A percentile compares a stretch with the other conserved stretches of the same genome.
Evolutionary conservation across 306 rosid species (phyloP).

Genomic region (Acmispon strigosus): DNA sequence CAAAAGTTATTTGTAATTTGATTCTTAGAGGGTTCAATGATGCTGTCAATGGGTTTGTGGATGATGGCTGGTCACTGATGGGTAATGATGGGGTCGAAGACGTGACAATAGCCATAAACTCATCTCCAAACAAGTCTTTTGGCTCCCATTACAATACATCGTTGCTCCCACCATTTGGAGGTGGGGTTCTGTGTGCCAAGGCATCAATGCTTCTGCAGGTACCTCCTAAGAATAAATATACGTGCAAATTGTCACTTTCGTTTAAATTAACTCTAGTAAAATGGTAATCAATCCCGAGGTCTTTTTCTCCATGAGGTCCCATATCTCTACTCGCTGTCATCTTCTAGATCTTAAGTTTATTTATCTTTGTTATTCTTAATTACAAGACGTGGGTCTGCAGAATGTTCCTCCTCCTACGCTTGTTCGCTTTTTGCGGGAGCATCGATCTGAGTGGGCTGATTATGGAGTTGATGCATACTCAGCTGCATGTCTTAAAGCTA

Average conservation of each 20-base stretch:
- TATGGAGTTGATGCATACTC: slow-evolving; percentile 84
- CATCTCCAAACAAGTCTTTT: slow-evolving; percentile 50
- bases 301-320: neutral
- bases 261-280: neutral
- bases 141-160: slow-evolving; percentile 56
- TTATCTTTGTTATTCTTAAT: neutral
- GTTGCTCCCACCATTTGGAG: slow-evolving; percentile 59
- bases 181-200: slow-evolving; percentile 77
- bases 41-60: slow-evolving; percentile 80
- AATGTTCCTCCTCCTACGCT: slow-evolving; percentile 85
- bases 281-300: neutral
- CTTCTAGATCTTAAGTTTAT: neutral
- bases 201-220: slow-evolving; percentile 94
- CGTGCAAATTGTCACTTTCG: neutral
- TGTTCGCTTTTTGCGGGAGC: slow-evolving; percentile 81
- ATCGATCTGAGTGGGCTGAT: slow-evolving; percentile 91
- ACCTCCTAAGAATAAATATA: neutral
- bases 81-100: slow-evolving; percentile 77
- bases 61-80: slow-evolving; percentile 79
- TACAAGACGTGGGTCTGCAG: slow-evolving; percentile 26
- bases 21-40: slow-evolving; percentile 74
- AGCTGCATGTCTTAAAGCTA: slow-evolving; percentile 65
- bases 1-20: neutral
- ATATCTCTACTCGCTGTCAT: neutral
- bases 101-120: slow-evolving; percentile 66